Base-by-base conservation (phyloP, 2,329 filamentous ascomycete genomes). In the Plectosphaerella cucumerina region DNA sequence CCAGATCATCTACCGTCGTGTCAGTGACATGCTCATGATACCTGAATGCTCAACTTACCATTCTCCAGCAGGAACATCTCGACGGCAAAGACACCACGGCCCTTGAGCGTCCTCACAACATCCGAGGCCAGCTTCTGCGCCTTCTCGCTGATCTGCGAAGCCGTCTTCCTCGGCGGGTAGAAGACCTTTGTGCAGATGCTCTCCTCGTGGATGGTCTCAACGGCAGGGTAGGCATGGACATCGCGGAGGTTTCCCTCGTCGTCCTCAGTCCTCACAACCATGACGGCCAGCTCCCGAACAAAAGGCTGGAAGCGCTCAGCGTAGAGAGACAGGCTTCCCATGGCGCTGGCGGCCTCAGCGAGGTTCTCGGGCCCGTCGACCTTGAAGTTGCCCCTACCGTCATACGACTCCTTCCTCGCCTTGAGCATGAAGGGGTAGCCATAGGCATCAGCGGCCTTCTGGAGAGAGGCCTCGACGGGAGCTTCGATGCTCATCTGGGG, bases 141-240 rank as follows among this genome's bases (percentile, higher is more conserved):
- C 60, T 81, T 73, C 57, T 82, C 69, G 54, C 81, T 80, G 37
- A 87, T 76, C 1, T 75, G 69, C 1, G 76, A 70, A 1, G 84
- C 75, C 3, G 95, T 84, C 6, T 81, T 77, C 35, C 92, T 81
- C 1, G 93, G 89, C 2, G 94, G 94, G 48, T 87, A 86, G 65
- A 92, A 97, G 2, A 93, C 90, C 57, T 92, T 85, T 60, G 95
- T 94, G 80, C 94, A 97, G 60, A 99, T 91, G 63, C 85, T 94
- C 68, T 97, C 89, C 69, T 97, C 90, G 61, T 99, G 94, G 26
- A 97, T 81, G 1, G 93, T 97, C 74, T 99, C 94, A 2, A 97
- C 92, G 0, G 87, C 87, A 1, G 94, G 92, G 65, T 94, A 97
- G 5, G 92, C 83, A 31, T 91, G 73, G 12, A 80, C 67, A 14